Evolutionary conservation across 768 basidiomycete genomes (phyloP), one percentile per base, ranked within the genome.

Genomic region (Panaeolus papilionaceus): DNA sequence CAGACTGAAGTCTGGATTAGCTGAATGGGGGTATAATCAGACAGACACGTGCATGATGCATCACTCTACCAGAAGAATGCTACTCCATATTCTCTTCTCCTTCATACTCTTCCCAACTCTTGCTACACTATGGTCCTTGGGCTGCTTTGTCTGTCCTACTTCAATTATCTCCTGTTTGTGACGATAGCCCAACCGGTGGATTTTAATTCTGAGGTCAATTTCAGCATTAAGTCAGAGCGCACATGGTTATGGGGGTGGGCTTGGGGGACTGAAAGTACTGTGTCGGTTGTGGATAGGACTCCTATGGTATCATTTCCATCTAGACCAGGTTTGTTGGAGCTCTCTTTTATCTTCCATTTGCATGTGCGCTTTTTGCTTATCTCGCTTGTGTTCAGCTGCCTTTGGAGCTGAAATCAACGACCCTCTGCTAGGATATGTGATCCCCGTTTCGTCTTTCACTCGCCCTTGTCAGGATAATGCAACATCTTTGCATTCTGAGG

Each of bases 321-420:
- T 6, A 84, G 92, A 62, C 86, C 86, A 77, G 86, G 85, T 86
- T 69, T 39, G 70, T 72, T 0, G 2, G 58, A 26, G 23, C 42
- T 12, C 42, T 44, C 26, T 66, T 66, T n/a, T 68, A 38, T 62
- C 23, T 18, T 67, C 40, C 49, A 62, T n/a, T 23, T 33, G 49
- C 64, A 33, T 20, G 18, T 44, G 5, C 16, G 16, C 42, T 62
- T 8, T 61, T 38, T 18, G 14, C 28, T 54, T 26, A 39, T 51
- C 38, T 51, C 26, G 61, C 47, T 10, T 33, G 38, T 65, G 63
- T 66, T 38, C 70, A 79, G 93, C 93, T 64, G 86, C 90, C 0
- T 95, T 95, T 76, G 93, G 93, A 12, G 84, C 86, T 26, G 89
- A 92, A 69, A 87, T 93, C 51, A 81, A 78, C 65, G 89, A 92